Percentiles rank a stretch among this genome's conserved stretches.
Evolutionary conservation across 2,329 filamentous ascomycete genomes (phyloP).

Genomic region (Cladosporium colombiae): DNA sequence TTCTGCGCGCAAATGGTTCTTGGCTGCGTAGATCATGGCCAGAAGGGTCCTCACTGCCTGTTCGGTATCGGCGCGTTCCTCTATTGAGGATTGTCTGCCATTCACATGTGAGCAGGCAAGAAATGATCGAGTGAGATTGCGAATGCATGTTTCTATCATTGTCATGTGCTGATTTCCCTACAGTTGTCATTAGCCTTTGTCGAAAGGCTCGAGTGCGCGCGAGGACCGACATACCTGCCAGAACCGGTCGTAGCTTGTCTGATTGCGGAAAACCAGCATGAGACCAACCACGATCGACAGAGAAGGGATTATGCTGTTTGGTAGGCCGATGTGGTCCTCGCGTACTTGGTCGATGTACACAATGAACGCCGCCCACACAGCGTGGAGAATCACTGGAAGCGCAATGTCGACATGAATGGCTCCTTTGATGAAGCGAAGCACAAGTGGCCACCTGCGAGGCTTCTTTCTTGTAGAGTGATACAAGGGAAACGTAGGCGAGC

Average conservation of each 20-base stretch:
- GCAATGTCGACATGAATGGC: constrained; percentile 62
- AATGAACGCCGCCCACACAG: constrained; percentile 58
- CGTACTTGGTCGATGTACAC: constrained; percentile 55
- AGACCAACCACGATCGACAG: constrained; percentile 67
- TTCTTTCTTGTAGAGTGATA: constrained; percentile 49
- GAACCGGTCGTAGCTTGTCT: constrained; percentile 65
- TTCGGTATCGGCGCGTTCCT: constrained; percentile 60
- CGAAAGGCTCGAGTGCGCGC: not conserved
- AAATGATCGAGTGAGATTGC: constrained; percentile 60
- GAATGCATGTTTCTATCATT: constrained; percentile 58
- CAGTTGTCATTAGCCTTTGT: not conserved
- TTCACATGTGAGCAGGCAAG: constrained; percentile 48
- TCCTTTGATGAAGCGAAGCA: constrained; percentile 65
- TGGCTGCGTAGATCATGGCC: constrained; percentile 63
- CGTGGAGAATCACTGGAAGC: constrained; percentile 58
- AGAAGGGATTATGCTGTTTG: constrained; percentile 61
- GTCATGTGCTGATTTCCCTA: constrained; percentile 49
- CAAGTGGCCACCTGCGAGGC: constrained; percentile 60
- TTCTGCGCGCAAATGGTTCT: constrained; percentile 64
- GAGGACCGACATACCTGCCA: constrained; percentile 44
- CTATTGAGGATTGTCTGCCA: constrained; percentile 35
- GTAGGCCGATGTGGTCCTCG: constrained; percentile 54
- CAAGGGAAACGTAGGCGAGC: constrained; percentile 45
- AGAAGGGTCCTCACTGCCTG: constrained; percentile 59
- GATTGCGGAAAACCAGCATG: constrained; percentile 68